These are phyloP conservation scores for Solanum raphanifolium DNA, from an alignment of 257 asterid species.

Conservation along the genomic window DNA sequence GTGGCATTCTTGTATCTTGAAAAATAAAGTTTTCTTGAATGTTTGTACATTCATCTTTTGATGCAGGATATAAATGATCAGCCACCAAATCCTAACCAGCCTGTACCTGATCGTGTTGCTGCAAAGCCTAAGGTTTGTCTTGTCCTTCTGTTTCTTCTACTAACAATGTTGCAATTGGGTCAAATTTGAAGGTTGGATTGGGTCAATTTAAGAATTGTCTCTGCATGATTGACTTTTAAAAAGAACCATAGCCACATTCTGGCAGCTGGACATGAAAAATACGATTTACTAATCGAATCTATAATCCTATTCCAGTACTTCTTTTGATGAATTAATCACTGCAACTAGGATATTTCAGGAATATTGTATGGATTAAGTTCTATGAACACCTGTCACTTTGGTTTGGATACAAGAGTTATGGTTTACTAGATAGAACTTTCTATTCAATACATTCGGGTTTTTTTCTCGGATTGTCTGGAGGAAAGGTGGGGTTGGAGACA, in stretches of 20 bases:
- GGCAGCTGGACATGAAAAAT: neutral
- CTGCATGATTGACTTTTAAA: neutral
- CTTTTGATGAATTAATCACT: neutral
- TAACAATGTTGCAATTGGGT: neutral
- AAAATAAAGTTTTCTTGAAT: neutral
- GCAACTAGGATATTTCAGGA: neutral
- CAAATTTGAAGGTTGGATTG: neutral
- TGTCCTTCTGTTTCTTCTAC: neutral
- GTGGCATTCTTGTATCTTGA: neutral
- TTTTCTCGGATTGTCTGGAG: neutral
- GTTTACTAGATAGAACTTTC: neutral
- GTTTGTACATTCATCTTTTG: neutral
- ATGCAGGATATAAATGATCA: slow-evolving; percentile 81
- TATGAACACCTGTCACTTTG: neutral
- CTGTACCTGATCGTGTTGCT: slow-evolving; percentile 52
- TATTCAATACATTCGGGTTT: neutral
- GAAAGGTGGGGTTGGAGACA: neutral
- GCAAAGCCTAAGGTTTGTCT: slow-evolving; percentile 73
- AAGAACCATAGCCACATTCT: neutral
- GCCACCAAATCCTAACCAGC: slow-evolving; percentile 91
- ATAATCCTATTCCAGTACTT: neutral
- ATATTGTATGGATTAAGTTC: neutral
- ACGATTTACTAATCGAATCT: neutral
- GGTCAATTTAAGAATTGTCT: neutral
- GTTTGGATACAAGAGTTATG: neutral